phyloP scores from a whole-genome alignment of 2,329 filamentous ascomycete genomes.

The Cryphonectria radicalis region DNA sequence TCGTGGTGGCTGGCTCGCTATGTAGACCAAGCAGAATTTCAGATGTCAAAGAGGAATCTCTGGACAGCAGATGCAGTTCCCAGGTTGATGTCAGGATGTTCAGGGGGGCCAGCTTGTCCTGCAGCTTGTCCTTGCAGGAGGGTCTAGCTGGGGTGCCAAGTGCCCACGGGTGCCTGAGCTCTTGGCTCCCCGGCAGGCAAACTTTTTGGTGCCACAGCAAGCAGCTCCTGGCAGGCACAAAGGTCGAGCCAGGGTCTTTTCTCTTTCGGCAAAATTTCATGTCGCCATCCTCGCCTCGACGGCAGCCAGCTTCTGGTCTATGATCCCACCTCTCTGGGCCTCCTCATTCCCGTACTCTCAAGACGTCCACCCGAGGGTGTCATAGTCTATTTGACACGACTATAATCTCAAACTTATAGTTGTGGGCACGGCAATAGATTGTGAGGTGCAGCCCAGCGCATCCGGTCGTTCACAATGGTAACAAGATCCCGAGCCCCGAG shows the following conservation, averaged over 20 bases:
- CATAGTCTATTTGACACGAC: background rate
- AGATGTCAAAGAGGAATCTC: slow-evolving; percentile 6
- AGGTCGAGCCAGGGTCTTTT: slow-evolving; percentile 20
- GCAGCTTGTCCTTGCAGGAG: slow-evolving; percentile 9
- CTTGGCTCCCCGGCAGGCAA: slow-evolving; percentile 3
- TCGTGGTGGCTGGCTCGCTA: background rate
- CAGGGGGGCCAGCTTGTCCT: slow-evolving; percentile 29
- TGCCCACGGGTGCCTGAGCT: background rate
- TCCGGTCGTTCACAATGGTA: slow-evolving; percentile 32
- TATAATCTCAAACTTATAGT: background rate
- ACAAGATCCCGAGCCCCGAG: slow-evolving; percentile 9
- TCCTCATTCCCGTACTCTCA: background rate
- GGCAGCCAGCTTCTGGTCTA: slow-evolving; percentile 9
- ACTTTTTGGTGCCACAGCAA: background rate
- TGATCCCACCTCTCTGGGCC: slow-evolving; percentile 14
- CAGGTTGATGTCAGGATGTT: slow-evolving; percentile 14
- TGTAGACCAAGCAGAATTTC: background rate
- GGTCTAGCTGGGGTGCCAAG: background rate
- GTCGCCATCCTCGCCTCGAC: slow-evolving; percentile 17
- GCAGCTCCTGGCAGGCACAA: slow-evolving; percentile 21
- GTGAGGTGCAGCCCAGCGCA: slow-evolving; percentile 9
- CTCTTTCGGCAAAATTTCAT: slow-evolving; percentile 29
- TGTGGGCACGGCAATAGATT: background rate
- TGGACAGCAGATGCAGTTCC: slow-evolving; percentile 15
- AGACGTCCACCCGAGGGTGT: background rate